These are phyloP conservation scores for Linum usitatissimum DNA, from an alignment of 345 rosid genomes.

Conservation along the genomic window DNA sequence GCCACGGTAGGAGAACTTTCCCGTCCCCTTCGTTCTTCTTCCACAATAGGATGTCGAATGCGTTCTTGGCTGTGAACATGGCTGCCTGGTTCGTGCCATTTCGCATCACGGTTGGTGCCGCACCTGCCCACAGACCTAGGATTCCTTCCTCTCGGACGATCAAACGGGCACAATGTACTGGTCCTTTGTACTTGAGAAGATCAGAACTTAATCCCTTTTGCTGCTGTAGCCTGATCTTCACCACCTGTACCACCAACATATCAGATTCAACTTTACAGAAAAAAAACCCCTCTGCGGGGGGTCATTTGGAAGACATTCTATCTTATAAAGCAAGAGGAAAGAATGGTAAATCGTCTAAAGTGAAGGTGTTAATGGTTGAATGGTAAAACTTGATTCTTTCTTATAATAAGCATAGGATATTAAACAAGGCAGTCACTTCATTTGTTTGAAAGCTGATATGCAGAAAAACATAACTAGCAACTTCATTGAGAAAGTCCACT, in stretches of 20 bases:
- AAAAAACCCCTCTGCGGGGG: neutral
- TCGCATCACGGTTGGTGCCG: conserved; percentile 91
- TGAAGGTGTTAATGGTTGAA: neutral
- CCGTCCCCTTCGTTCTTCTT: conserved; percentile 93
- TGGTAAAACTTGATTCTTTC: neutral
- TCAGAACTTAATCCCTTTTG: conserved; percentile 78
- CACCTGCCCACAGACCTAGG: conserved; percentile 93
- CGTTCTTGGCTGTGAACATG: conserved; percentile 86
- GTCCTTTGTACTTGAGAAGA: conserved; percentile 83
- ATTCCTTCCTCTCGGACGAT: conserved; percentile 65
- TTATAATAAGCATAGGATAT: neutral
- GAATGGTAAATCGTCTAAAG: neutral
- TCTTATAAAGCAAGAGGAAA: too few relatives aligned
- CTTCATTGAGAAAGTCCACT: neutral
- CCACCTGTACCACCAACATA: conserved; percentile 47
- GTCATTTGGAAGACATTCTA: neutral
- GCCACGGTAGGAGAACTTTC: conserved; percentile 75
- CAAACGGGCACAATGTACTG: conserved; percentile 66
- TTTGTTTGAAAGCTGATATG: neutral
- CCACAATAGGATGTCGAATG: conserved; percentile 77
- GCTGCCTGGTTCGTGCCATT: conserved; percentile 97
- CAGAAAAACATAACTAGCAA: neutral
- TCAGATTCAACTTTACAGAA: neutral
- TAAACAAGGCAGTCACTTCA: neutral
- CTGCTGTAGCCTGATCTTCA: conserved; percentile 90